These are phyloP conservation scores for Tolypocladium paradoxum DNA, from an alignment of 2,329 filamentous ascomycete genomes.

Conservation along the genomic window DNA sequence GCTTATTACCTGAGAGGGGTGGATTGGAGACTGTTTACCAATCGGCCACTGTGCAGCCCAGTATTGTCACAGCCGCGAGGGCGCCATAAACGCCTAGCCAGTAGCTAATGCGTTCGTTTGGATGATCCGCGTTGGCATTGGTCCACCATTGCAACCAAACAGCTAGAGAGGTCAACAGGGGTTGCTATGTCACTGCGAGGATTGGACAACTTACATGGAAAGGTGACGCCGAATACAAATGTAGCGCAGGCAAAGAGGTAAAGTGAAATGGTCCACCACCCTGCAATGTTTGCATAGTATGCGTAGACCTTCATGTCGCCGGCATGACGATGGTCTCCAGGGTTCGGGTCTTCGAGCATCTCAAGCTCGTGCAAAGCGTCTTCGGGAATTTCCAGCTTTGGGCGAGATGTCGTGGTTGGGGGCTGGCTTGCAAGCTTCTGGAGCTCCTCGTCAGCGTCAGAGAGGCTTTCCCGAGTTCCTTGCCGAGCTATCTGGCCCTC, in stretches of 20 bases:
- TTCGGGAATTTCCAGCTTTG: constrained; percentile 6
- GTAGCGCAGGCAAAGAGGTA: constrained; percentile 9
- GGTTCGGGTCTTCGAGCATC: constrained; percentile 6
- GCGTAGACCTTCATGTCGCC: constrained; percentile 9
- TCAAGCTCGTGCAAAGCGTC: constrained; percentile 8
- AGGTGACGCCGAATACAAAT: constrained; percentile 11
- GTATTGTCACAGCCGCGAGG: constrained; percentile 6
- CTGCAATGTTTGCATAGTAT: constrained; percentile 10
- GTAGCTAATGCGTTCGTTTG: constrained; percentile 9
- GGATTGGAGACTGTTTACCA: constrained; percentile 2
- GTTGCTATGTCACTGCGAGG: neutral
- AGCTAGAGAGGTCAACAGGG: constrained; percentile 1
- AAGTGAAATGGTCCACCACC: constrained; percentile 4
- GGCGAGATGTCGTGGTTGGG: neutral
- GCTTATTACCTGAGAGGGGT: neutral
- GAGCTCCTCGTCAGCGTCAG: constrained; percentile 2
- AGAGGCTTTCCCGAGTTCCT: constrained; percentile 7
- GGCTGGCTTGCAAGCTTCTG: constrained; percentile 2
- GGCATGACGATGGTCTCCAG: constrained; percentile 2
- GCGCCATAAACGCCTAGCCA: constrained; percentile 11
- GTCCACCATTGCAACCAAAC: constrained; percentile 16
- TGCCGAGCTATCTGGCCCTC: constrained; percentile 11
- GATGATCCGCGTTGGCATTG: constrained; percentile 7
- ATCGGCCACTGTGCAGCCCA: constrained; percentile 7
- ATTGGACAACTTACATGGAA: constrained; percentile 7